Base-by-base conservation (phyloP, 768 basidiomycete genomes). In the Lactarius deliciosus region DNA sequence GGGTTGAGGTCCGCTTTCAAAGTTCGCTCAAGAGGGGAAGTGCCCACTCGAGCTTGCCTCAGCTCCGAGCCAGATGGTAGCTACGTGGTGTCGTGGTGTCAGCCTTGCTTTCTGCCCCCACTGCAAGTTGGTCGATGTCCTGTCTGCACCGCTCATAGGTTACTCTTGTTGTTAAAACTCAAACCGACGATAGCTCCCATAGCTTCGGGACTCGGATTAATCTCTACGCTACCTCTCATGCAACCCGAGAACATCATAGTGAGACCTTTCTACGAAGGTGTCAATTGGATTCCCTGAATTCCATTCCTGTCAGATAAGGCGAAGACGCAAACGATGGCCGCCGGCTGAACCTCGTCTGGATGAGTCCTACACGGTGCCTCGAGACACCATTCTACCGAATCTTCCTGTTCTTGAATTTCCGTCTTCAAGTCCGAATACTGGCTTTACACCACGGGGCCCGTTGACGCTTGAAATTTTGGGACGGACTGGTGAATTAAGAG, bases 261-360 rank as follows among this genome's bases (percentile, higher is more conserved):
- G 34, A 59, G 66, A 30, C 34, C 22, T 32, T 30, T 28, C 40
- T 30, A 16, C 15, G 15, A 8, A 20, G 22, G 4, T 40, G 28
- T 3, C 7, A 28, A 25, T 53, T 5, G 25, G 50, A 25, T 25
- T 53, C 50, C 22, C 6, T 53, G 10, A 53, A 53, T 16, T 3
- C 11, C 36, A 25, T 25, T 15, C 8, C 43, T 1, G 36, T 45
- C 50, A 69, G 68, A 67, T 69, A 18, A 69, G 55, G 61, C 56
- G 47, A 38, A 66, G 61, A 32, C 68, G 68, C 65, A 69, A 67
- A 47, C 57, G 65, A 43, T 20, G 57, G 22, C 38, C 9, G n/a
- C 55, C 20, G 32, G 20, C 60, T 5, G 60, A 50, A 28, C 60
- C 65, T 56, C 45, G 32, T 34, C 16, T 57, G 22, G 34, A 57